phyloP scores from a whole-genome alignment of 1,139 yeast genomes.

The Suhomyces atakaporum region DNA sequence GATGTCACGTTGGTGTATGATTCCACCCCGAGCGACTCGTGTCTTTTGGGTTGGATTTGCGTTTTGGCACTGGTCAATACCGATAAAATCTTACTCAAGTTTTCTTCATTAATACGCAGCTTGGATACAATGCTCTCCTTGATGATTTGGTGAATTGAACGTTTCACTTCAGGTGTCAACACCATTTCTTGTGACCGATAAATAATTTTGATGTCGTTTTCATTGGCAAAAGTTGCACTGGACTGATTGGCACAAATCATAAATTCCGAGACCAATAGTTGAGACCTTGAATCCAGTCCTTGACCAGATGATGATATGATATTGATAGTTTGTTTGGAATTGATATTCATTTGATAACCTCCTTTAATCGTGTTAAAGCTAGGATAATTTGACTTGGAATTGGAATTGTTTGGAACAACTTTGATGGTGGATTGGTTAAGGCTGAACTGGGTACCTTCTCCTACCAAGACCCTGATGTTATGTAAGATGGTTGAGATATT shows the following conservation, averaged over 20 bases:
- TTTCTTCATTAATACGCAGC: constrained; percentile 20
- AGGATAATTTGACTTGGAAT: background rate
- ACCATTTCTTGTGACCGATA: constrained; percentile 45
- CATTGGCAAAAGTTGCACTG: constrained; percentile 53
- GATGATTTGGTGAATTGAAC: constrained; percentile 45
- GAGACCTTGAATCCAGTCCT: constrained; percentile 39
- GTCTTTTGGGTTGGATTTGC: constrained; percentile 43
- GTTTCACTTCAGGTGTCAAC: constrained; percentile 25
- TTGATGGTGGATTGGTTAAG: constrained; percentile 18
- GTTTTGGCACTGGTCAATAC: constrained; percentile 19
- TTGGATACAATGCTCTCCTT: constrained; percentile 24
- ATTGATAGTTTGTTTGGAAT: constrained; percentile 14
- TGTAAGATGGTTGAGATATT: constrained; percentile 31
- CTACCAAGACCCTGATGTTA: constrained; percentile 24
- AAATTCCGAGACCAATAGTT: constrained; percentile 69
- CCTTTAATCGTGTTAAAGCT: constrained; percentile 12
- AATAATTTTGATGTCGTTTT: constrained; percentile 56
- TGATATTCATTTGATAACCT: constrained; percentile 19
- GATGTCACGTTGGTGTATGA: constrained; percentile 81
- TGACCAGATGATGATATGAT: constrained; percentile 21
- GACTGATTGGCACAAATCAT: constrained; percentile 78
- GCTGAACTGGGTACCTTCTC: constrained; percentile 23
- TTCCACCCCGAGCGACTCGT: constrained; percentile 64
- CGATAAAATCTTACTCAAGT: constrained; percentile 19
- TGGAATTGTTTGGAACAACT: constrained; percentile 15